Evolutionary conservation across 2,329 filamentous ascomycete species (phyloP).

Genomic region (Fusarium chlamydosporum): DNA sequence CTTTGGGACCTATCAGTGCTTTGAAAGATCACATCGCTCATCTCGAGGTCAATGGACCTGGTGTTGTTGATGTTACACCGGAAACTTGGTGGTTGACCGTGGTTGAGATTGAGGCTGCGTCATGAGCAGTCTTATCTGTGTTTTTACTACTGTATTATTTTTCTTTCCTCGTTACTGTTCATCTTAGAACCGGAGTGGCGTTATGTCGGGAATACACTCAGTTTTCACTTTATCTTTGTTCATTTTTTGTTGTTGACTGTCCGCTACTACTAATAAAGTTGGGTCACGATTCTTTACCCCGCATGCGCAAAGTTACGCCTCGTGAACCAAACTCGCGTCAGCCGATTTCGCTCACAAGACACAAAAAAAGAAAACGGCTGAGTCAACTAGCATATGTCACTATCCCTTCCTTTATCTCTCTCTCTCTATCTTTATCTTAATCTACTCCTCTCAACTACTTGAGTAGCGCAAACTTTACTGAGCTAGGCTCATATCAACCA

Average conservation of each 20-base stretch:
- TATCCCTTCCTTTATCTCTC: not conserved
- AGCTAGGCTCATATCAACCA: conserved; percentile 4
- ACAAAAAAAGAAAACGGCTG: not conserved
- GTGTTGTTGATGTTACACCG: conserved; percentile 46
- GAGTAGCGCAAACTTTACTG: not conserved
- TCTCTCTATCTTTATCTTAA: not conserved
- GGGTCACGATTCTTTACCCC: conserved; percentile 32
- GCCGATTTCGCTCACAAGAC: conserved; percentile 37
- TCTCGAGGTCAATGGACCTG: conserved; percentile 50
- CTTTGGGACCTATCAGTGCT: conserved; percentile 43
- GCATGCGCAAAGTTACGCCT: conserved; percentile 27
- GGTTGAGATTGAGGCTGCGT: conserved; percentile 17
- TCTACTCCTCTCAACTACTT: not conserved
- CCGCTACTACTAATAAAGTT: conserved; percentile 1
- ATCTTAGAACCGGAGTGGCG: not conserved
- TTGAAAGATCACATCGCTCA: conserved; percentile 51
- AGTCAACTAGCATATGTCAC: conserved; percentile 7
- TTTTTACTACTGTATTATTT: not conserved
- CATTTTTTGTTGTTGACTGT: not conserved
- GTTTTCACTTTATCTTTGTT: not conserved
- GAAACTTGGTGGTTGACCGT: conserved; percentile 58
- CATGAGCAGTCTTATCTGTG: not conserved
- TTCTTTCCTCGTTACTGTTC: no score
- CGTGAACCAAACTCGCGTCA: conserved; percentile 30
- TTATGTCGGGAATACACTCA: not conserved